Percentiles rank a stretch among this genome's conserved stretches.
These are phyloP conservation scores for Talaromyces trachyspermus DNA, from an alignment of 495 filamentous ascomycete species.

Conservation along the genomic window DNA sequence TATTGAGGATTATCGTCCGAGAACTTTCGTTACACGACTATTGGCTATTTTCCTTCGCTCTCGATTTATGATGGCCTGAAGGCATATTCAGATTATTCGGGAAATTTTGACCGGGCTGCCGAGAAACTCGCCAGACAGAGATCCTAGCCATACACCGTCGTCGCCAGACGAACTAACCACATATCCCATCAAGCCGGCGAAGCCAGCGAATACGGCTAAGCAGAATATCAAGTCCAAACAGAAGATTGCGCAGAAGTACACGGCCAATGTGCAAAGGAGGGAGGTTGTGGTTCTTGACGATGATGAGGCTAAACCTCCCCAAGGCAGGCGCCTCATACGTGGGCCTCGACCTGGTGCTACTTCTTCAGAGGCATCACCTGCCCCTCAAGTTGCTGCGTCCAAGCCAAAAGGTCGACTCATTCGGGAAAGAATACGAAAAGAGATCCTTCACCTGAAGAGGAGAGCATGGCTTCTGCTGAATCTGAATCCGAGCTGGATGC, in stretches of 20 bases:
- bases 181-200: slow-evolving; percentile 1
- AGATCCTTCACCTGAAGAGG: slow-evolving; percentile 37
- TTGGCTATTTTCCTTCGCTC: slow-evolving; percentile 43
- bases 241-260: slow-evolving; percentile 53
- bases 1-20: slow-evolving; percentile 45
- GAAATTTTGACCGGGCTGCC: slow-evolving; percentile 55
- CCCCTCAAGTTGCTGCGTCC: slow-evolving; percentile 18
- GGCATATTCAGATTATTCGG: slow-evolving; percentile 43
- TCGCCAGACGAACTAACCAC: slow-evolving; percentile 36
- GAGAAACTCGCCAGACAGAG: slow-evolving; percentile 33
- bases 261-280: slow-evolving; percentile 1
- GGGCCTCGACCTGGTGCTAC: slow-evolving; percentile 24
- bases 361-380: slow-evolving; percentile 17
- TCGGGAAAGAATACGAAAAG: slow-evolving; percentile 43
- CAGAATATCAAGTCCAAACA: slow-evolving; percentile 52
- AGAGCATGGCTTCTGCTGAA: slow-evolving; percentile 35
- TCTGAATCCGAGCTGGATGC: slow-evolving; percentile 51
- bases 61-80: slow-evolving; percentile 43
- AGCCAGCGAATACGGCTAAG: slow-evolving; percentile 34
- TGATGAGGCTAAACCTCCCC: slow-evolving; percentile 23
- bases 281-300: slow-evolving; percentile 7
- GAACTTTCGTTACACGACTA: slow-evolving; percentile 50
- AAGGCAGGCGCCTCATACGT: slow-evolving; percentile 31
- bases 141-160: slow-evolving; percentile 13
- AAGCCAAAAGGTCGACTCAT: slow-evolving; percentile 49